Base-by-base conservation (phyloP, 1,139 yeast species). In the Kodamaea derodonti region DNA sequence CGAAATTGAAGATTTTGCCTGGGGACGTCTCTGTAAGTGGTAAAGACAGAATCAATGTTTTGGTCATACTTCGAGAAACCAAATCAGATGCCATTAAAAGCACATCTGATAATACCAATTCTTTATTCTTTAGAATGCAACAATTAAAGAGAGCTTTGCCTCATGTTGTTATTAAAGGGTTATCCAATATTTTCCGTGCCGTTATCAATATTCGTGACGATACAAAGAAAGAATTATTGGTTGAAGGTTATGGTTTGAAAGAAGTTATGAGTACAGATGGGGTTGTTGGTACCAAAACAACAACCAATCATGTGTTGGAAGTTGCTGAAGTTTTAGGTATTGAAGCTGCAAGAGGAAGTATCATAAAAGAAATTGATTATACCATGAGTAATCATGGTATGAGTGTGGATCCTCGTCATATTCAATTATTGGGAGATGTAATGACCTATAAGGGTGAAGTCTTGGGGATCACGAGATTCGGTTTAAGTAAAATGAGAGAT, bases 361-460 rank as follows among this genome's bases (percentile, higher is more conserved):
- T 94, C 56, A 84, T 92, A 54, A 81, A 81, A 45, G 98, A 94
- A 68, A 92, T 94, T 58, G 95, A 87, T 58, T 88, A 90, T 54
- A 94, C 98, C 37, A 94, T 94, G 99, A 82, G 95, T 60, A 87
- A 88, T 61, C 98, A 94, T 71, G 98, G 98, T 62, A 94, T 94
- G 98, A 86, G 95, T 59, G 97, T 94, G 38, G 99, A 94, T 70
- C 98, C 98, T 43, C 95, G 99, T 71, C 99, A 94, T 64, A 88
- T 94, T 58, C 98, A 92, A 65, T 69, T 94, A 34, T 68, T 94
- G 44, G 98, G 98, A 44, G 99, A 94, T 59, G 98, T 94, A 38
- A 94, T 94, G 99, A 87, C 97, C 0, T 94, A 87, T 60, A 94
- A 92, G 65, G 99, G 99, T 40, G 98, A 94, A 57, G 95, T 94